Evolutionary conservation across 176 grass and related monocot species (phyloP), one percentile per base, ranked within the genome.

Genomic region (Guadua angustifolia): DNA sequence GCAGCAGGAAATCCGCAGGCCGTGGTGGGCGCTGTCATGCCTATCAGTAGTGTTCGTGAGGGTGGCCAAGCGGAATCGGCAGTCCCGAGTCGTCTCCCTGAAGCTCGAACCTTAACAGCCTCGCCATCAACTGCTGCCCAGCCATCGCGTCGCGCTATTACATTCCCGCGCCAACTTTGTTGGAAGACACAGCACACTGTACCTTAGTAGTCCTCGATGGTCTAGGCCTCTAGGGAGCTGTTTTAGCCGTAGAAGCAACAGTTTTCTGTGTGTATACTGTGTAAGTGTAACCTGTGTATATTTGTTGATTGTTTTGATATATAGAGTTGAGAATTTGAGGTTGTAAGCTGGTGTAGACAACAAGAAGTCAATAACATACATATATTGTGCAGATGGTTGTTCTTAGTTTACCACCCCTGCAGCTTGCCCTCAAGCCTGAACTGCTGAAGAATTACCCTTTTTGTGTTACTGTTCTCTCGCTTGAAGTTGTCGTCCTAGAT

Each of bases 1-100:
- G 43, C 92, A 97, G 82, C 94, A 97, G 82, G 92, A 92, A 79
- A 86, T 97, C 14, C 87, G 92, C 59, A 97, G 78, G 89, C 94
- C 94, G 9, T 97, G 94, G 94, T 97, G 94, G 94, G 92, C 92
- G 0, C 89, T 89, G 0, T 72, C 88, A 42, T 97, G 92, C 74
- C 80, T 97, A 12, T 97, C 92, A 0, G 42, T 87, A 0, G 92
- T 94, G 40, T 94, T 97, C 4, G 73, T 85, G 58, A 86, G 85
- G 79, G 47, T 92, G 40, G 88, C 94, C 79, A 97, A 92, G 85
- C 89, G 79, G 32, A 97, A 90, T 75, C 82, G 94, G 51, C 91
- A 90, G 83, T 94, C 92, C 32, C 89, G 94, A 2, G 94, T 97
- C 4, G 92, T 97, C 38, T 97, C 94, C 72, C 82, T 97, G 86